phyloP scores from a whole-genome alignment of 179 eudicot genomes.

The Kewa caespitosa region DNA sequence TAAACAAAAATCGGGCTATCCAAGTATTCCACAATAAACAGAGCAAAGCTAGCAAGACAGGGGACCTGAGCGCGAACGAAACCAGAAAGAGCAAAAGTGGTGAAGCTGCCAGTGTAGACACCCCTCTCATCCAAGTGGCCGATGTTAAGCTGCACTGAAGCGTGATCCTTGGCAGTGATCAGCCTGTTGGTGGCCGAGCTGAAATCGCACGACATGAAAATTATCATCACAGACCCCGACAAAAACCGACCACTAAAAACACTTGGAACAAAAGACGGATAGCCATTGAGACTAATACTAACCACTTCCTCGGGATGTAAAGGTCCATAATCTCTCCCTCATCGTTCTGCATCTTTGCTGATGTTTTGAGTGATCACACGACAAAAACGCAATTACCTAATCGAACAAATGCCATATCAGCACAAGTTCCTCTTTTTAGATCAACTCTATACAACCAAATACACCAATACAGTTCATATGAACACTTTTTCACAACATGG shows the following conservation, averaged over 20 bases:
- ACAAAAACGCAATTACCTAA: slow-evolving; percentile 20
- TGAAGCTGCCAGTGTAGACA: slow-evolving; percentile 47
- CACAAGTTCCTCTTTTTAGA: neutral
- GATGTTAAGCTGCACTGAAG: slow-evolving; percentile 59
- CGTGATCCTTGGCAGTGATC: slow-evolving; percentile 69
- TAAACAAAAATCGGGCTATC: neutral
- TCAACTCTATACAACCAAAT: no score
- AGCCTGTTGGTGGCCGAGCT: slow-evolving; percentile 68
- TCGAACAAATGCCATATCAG: neutral
- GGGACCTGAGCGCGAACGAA: slow-evolving; percentile 70
- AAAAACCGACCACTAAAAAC: no score
- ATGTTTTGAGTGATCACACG: slow-evolving; percentile 12
- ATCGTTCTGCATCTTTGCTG: slow-evolving; percentile 70
- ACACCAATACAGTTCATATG: no score
- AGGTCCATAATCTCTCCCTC: slow-evolving; percentile 65
- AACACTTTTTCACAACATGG: no score
- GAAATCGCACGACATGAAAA: slow-evolving; percentile 15
- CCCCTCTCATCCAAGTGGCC: slow-evolving; percentile 65
- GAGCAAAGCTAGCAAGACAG: neutral
- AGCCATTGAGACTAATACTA: neutral
- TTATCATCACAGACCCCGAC: no score
- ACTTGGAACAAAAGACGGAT: neutral
- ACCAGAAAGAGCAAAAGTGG: slow-evolving; percentile 72
- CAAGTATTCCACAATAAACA: neutral
- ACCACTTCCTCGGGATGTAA: slow-evolving; percentile 86